Evolutionary conservation across 1,284 basidiomycete species (phyloP).

Genomic region (Cystobasidium pallidum): DNA sequence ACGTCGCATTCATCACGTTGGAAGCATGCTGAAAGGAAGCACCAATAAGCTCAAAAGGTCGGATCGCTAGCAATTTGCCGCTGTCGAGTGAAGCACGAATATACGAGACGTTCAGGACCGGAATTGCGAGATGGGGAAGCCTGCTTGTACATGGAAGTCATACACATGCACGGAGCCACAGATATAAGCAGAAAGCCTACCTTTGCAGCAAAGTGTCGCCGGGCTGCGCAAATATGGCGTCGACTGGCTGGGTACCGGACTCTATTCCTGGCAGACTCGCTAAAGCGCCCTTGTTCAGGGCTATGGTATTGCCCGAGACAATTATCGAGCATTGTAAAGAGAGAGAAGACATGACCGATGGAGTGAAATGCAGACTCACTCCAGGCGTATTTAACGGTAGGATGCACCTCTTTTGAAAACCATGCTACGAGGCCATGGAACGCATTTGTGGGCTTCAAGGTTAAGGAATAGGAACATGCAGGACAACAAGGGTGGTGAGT

Average conservation of each 20-base stretch:
- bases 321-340: background rate
- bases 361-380: constrained; percentile 11
- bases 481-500: too few species aligned
- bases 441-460: constrained; percentile 13
- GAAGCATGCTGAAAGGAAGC: too few species aligned
- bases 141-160: background rate
- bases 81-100: constrained; percentile 19
- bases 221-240: constrained; percentile 27
- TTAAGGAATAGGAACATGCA: too few species aligned
- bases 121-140: constrained; percentile 22
- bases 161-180: background rate
- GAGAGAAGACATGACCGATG: constrained; percentile 8
- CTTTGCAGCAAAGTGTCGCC: constrained; percentile 27
- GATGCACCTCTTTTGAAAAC: constrained; percentile 14
- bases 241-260: constrained; percentile 9
- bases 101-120: constrained; percentile 19
- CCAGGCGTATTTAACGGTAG: constrained; percentile 23
- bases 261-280: constrained; percentile 15
- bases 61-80: constrained; percentile 9
- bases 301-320: background rate
- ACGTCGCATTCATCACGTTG: too few species aligned
- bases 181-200: background rate
- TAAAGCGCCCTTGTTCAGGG: constrained; percentile 20
- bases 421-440: constrained; percentile 36
- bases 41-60: constrained; percentile 22